Percentiles rank a stretch among this genome's conserved stretches.
These are phyloP conservation scores for Gossypium mustelinum DNA, from an alignment of 345 rosid genomes.

Conservation along the genomic window DNA sequence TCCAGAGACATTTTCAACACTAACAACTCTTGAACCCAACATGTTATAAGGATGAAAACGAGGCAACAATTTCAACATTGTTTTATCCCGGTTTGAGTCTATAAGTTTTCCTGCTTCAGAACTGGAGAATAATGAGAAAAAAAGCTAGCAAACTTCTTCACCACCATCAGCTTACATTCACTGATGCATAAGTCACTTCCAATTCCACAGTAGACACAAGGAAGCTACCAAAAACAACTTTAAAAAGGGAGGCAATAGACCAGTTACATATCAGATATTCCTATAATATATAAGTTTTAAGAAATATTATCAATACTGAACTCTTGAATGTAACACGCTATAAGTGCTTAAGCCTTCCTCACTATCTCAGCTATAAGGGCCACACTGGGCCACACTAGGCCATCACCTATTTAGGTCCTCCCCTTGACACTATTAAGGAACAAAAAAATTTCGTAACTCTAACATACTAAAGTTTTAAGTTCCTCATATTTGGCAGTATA, in stretches of 20 bases:
- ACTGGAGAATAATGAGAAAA: neutral
- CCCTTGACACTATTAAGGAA: neutral
- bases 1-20: neutral
- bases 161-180: neutral
- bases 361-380: neutral
- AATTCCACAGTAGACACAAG: neutral
- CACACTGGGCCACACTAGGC: neutral
- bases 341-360: neutral
- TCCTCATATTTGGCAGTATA: neutral
- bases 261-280: neutral
- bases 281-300: neutral
- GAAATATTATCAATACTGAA: neutral
- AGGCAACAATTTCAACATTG: neutral
- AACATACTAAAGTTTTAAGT: conserved; percentile 7
- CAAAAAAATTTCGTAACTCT: neutral
- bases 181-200: neutral
- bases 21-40: neutral
- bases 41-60: too few species aligned
- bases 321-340: neutral
- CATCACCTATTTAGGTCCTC: neutral
- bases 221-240: neutral
- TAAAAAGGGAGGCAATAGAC: neutral
- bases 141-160: neutral
- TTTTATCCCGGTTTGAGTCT: neutral
- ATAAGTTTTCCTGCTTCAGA: neutral